Base-by-base conservation (phyloP, 768 basidiomycete genomes). In the Tubosaeta sp. region DNA sequence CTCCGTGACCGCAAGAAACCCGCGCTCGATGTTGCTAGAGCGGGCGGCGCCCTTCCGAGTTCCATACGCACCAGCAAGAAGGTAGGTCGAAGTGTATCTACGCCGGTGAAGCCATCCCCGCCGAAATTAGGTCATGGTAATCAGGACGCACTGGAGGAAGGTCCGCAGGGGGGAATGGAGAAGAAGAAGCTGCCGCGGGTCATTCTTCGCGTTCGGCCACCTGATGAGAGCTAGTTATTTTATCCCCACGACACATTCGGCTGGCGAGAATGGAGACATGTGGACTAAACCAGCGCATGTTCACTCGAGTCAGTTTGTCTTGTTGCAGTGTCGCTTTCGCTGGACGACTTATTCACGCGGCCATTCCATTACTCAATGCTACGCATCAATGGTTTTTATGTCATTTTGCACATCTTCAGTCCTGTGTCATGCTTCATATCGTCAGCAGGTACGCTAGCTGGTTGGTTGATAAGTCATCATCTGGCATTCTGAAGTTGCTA, bases 151-250 rank as follows among this genome's bases (percentile, higher is more conserved):
- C 42, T 18, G 8, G 43, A 41, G 8, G 38, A 27, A n/a, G 46
- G 30, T 5, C 43, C 1, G 14, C 35, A 62, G 39, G 14, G 47
- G 46, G 48, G 51, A 48, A 31, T 44, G 18, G 57, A 53, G 35
- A 78, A 73, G 73, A 81, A 76, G 70, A 82, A 77, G 55, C 61
- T 82, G 1, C 82, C 80, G 0, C 72, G 73, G 49, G 80, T 84
- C 6, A 76, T 79, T 45, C 61, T 83, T 46, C 78, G 80, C 69
- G 71, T 90, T 66, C 71, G 77, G 2, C 67, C 73, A 5, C 65
- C 71, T 21, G 67, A 58, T 66, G 11, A 40, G 12, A 24, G 27
- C 41, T 35, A 18, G 32, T 10, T 45, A 25, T 53, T 16, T 24
- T 8, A n/a, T 27, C 25, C 4, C 4, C 25, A 27, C 25, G n/a